Evolutionary conservation across 192 early-diverging fungal species (phyloP).

Genomic region (Thamnidium elegans): DNA sequence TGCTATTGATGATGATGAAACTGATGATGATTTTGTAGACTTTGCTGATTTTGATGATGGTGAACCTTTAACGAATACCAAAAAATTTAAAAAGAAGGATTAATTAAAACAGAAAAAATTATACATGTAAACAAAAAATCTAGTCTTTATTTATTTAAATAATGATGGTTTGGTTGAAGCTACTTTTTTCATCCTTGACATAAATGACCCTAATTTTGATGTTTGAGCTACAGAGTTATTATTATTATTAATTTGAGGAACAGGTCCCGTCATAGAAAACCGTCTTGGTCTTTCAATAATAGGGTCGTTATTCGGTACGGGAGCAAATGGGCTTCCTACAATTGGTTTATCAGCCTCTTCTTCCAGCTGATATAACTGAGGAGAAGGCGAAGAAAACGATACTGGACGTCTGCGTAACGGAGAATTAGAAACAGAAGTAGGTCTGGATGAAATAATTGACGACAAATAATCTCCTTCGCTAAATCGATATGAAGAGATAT

Average conservation of each 20-base stretch:
- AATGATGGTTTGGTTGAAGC: too few relatives aligned
- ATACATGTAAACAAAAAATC: too few relatives aligned
- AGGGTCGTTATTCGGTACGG: background rate
- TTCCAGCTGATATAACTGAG: background rate
- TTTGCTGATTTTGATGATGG: background rate
- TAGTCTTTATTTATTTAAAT: too few relatives aligned
- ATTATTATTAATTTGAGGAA: too few relatives aligned
- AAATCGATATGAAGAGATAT: slow-evolving; percentile 1
- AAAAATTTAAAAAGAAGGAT: too few relatives aligned
- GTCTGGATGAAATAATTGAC: slow-evolving; percentile 5
- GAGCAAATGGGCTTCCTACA: slow-evolving; percentile 5
- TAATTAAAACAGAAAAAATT: too few relatives aligned
- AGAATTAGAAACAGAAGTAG: background rate
- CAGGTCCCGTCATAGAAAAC: background rate
- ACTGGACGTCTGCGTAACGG: background rate
- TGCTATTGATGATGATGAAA: background rate
- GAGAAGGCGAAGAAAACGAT: slow-evolving; percentile 1
- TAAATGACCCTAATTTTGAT: too few relatives aligned
- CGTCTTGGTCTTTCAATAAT: background rate
- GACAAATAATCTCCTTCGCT: background rate
- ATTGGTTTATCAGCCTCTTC: background rate
- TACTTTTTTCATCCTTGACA: too few relatives aligned
- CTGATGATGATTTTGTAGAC: background rate
- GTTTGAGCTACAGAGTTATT: too few relatives aligned
- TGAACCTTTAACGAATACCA: background rate